These are phyloP conservation scores for Pestalotiopsis sp. DNA, from an alignment of 2,329 filamentous ascomycete genomes.

Conservation along the genomic window DNA sequence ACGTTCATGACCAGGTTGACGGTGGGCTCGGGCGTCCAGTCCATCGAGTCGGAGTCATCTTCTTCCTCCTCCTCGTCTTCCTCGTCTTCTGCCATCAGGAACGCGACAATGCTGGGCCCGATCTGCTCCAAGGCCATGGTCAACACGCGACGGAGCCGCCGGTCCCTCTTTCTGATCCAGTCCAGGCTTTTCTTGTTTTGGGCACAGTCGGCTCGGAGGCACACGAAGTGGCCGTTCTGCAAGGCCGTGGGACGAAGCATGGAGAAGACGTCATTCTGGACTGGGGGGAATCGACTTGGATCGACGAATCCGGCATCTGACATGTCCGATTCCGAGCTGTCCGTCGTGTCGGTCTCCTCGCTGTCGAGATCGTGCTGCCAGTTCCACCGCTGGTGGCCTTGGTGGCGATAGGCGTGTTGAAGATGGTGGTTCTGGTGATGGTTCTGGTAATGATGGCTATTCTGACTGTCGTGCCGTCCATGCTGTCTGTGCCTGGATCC, in stretches of 20 bases:
- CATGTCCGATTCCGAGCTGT: background rate
- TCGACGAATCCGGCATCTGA: background rate
- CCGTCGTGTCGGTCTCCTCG: background rate
- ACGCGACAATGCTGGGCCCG: background rate
- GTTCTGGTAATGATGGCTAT: background rate
- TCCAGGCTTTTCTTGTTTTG: background rate
- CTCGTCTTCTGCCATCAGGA: background rate
- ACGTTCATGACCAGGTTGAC: background rate
- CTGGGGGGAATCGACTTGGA: background rate
- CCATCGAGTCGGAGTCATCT: constrained; percentile 1
- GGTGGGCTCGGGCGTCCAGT: constrained; percentile 4
- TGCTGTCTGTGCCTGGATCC: background rate
- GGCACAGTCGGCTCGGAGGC: background rate
- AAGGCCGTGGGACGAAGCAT: background rate
- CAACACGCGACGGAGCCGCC: background rate
- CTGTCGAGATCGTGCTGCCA: background rate
- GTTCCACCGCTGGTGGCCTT: background rate
- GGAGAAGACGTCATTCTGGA: background rate
- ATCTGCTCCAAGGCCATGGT: background rate
- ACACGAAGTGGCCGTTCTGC: background rate
- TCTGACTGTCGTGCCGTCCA: background rate
- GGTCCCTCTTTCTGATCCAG: background rate
- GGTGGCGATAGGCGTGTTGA: background rate
- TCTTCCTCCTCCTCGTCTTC: background rate
- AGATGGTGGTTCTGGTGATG: background rate